Evolutionary conservation across 192 early-diverging fungal species (phyloP), one percentile per base, ranked within the genome.

Genomic region (Backusella tarrabulga): DNA sequence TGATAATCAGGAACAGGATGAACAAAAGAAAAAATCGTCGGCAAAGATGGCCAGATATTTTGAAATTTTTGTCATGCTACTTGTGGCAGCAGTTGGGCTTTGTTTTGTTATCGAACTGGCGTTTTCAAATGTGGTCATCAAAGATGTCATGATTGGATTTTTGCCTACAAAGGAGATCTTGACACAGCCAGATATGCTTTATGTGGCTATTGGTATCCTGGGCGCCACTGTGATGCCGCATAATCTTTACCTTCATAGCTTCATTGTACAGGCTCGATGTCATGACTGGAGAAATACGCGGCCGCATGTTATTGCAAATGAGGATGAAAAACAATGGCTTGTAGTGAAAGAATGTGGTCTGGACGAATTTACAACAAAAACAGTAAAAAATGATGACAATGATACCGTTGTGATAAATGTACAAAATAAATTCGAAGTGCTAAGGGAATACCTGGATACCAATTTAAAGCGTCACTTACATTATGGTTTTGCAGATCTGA

Each of bases 161-260:
- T 44, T 94, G 44, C 92, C 93, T 0, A 83, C 78, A 7, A 46
- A 75, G 17, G 83, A 82, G 34, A 79, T 95, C 4, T 86, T 95
- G 52, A 89, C 85, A 0, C 79, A 92, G 35, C 60, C 79, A 1
- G 89, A 84, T 1, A 80, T 83, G 34, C 78, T 96, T 0, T 96
- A 92, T 56, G 71, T 95, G 9, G 85, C 92, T 12, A 91, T 96
- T 67, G 93, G 91, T 67, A 96, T 96, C 68, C 90, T 95, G 76
- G 95, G 95, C 32, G 95, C 95, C 6, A 96, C 94, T 0, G 80
- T 78, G 17, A 79, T 79, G 78, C 94, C 94, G 17, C 94, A 95
- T 78, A 95, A 95, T 74, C 79, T 96, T 0, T 96, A 92, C 73
- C 80, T 96, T 23, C 95, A 96, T 71, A 92, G 92, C 3, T 87